These are phyloP conservation scores for Syzygium aromaticum DNA, from an alignment of 345 rosid genomes.

Conservation along the genomic window DNA sequence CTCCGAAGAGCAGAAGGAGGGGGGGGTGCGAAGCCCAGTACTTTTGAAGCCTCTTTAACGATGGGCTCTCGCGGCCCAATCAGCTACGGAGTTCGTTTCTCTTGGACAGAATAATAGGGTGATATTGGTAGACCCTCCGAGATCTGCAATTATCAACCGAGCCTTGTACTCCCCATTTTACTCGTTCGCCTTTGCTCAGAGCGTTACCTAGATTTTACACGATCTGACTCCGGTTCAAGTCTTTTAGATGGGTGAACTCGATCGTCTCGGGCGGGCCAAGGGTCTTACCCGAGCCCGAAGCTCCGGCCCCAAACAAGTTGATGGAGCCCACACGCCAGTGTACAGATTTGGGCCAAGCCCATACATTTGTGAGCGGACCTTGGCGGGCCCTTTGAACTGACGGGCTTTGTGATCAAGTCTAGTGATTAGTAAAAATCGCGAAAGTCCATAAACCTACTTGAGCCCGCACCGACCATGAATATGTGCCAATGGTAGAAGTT, in stretches of 20 bases:
- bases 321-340: background rate
- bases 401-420: too few species aligned
- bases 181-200: background rate
- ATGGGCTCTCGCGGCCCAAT: background rate
- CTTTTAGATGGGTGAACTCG: background rate
- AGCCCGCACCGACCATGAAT: background rate
- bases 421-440: background rate
- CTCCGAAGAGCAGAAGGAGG: too few species aligned
- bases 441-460: background rate
- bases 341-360: too few species aligned
- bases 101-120: background rate
- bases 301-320: background rate
- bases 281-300: background rate
- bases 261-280: background rate
- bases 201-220: background rate
- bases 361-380: too few species aligned
- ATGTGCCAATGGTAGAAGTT: background rate
- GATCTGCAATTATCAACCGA: background rate
- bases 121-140: background rate
- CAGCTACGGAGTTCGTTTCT: background rate
- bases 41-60: background rate
- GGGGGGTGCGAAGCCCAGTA: too few species aligned
- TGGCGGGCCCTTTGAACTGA: too few species aligned
- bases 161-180: background rate
- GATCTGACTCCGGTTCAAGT: background rate